A percentile compares a stretch with the other conserved stretches of the same genome.
Conservation (phyloP, 768 basidiomycete species). For the Rhizopogon vinicolor region DNA sequence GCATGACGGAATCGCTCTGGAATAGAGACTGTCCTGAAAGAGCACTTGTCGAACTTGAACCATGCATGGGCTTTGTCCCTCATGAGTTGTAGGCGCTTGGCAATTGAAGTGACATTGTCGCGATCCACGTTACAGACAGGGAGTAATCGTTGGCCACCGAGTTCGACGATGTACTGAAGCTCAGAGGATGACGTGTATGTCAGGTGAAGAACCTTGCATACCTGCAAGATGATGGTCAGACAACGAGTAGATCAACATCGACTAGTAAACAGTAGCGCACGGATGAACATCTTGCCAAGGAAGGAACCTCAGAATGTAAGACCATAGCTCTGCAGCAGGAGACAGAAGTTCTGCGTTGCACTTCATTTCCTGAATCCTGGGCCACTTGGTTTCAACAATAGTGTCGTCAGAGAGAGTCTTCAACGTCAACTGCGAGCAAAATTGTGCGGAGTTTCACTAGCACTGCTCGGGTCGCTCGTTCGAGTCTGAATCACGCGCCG, state of each 20-base stretch:
- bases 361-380: background rate
- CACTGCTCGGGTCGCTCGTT: too few relatives aligned
- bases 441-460: too few relatives aligned
- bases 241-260: background rate
- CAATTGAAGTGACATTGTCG: background rate
- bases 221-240: background rate
- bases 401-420: too few relatives aligned
- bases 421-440: too few relatives aligned
- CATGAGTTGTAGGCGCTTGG: background rate
- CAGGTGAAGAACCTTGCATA: background rate
- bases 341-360: background rate
- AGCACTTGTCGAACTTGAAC: background rate
- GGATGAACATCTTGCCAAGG: background rate
- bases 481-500: conserved; percentile 9
- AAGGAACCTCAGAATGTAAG: background rate
- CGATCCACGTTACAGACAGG: background rate
- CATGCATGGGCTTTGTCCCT: background rate
- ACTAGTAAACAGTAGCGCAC: background rate
- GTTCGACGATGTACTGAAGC: background rate
- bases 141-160: background rate
- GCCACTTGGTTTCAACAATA: too few relatives aligned
- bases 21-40: background rate
- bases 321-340: background rate
- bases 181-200: background rate
- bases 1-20: background rate